Percentiles rank a stretch among this genome's conserved stretches.
Conservation (phyloP, 2,329 filamentous ascomycete genomes). For the Pestalotiopsis sp. region DNA sequence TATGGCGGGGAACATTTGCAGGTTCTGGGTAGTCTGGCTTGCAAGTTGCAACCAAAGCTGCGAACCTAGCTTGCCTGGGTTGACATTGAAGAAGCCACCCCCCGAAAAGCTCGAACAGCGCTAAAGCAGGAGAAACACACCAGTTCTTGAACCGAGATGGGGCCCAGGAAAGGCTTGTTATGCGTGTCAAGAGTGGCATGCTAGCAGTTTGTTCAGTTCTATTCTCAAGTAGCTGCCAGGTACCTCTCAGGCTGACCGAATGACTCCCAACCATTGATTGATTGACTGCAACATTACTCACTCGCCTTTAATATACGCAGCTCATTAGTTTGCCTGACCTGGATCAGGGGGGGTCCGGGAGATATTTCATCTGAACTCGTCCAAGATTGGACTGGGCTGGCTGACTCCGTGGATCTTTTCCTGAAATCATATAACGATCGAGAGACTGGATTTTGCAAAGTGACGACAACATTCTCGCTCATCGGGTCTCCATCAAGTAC, state of each 20-base stretch:
- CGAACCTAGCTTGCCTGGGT: background rate
- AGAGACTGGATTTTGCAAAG: no score
- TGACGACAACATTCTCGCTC: constrained; percentile 1
- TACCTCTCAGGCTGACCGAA: background rate
- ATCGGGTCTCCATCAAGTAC: background rate
- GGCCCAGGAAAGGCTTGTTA: background rate
- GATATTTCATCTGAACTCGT: constrained; percentile 8
- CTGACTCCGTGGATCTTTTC: background rate
- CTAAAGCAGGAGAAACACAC: constrained; percentile 15
- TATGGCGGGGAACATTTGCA: constrained; percentile 8
- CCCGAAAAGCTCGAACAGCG: constrained; percentile 9
- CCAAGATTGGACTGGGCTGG: background rate
- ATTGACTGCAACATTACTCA: background rate
- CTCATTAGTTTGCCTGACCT: background rate
- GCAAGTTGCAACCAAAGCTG: no score
- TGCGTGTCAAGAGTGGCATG: background rate
- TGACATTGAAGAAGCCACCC: background rate
- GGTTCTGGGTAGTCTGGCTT: background rate
- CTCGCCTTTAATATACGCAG: background rate
- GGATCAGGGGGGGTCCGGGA: background rate
- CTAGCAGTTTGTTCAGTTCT: background rate
- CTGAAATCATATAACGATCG: background rate
- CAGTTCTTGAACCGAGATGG: constrained; percentile 5
- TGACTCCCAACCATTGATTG: no score
- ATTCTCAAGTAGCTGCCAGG: background rate